These are phyloP conservation scores for Pichia terricola DNA, from an alignment of 1,139 yeast genomes.

Conservation along the genomic window DNA sequence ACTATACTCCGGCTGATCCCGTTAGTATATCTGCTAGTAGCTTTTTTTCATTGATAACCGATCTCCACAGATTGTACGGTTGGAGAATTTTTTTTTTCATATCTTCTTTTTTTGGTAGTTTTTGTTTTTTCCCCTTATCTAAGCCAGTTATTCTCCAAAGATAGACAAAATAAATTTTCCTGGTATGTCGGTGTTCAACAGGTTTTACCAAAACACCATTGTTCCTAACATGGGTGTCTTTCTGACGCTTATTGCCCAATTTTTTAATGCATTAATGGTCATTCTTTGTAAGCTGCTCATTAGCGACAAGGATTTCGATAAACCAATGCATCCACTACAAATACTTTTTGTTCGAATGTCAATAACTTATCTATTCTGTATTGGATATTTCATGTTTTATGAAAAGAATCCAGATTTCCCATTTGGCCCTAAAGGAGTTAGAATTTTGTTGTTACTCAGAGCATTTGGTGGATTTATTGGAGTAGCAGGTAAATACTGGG, in stretches of 20 bases:
- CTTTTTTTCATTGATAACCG: too few species aligned
- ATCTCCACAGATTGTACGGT: too few species aligned
- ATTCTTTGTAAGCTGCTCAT: slow-evolving; percentile 64
- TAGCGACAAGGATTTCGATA: slow-evolving; percentile 41
- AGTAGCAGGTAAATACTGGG: slow-evolving; percentile 39
- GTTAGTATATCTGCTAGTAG: too few species aligned
- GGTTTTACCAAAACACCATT: slow-evolving; percentile 9
- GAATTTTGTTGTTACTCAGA: slow-evolving; percentile 44
- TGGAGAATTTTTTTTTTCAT: too few species aligned
- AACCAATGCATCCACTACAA: slow-evolving; percentile 67
- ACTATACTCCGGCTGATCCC: too few species aligned
- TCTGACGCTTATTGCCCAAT: slow-evolving; percentile 46
- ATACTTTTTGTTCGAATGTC: slow-evolving; percentile 69
- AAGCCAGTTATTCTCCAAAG: too few species aligned
- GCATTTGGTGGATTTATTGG: slow-evolving; percentile 75
- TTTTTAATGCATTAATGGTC: slow-evolving; percentile 70
- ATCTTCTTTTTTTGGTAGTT: too few species aligned
- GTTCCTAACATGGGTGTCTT: slow-evolving; percentile 25
- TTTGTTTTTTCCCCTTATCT: too few species aligned
- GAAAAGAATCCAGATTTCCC: slow-evolving; percentile 51
- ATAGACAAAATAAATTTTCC: too few species aligned
- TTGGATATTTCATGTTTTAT: slow-evolving; percentile 37
- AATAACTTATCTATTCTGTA: slow-evolving; percentile 41
- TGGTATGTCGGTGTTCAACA: too few species aligned
- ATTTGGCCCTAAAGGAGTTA: slow-evolving; percentile 55